Base-by-base conservation (phyloP, 2,329 filamentous ascomycete species). In the Epichloe sibirici region DNA sequence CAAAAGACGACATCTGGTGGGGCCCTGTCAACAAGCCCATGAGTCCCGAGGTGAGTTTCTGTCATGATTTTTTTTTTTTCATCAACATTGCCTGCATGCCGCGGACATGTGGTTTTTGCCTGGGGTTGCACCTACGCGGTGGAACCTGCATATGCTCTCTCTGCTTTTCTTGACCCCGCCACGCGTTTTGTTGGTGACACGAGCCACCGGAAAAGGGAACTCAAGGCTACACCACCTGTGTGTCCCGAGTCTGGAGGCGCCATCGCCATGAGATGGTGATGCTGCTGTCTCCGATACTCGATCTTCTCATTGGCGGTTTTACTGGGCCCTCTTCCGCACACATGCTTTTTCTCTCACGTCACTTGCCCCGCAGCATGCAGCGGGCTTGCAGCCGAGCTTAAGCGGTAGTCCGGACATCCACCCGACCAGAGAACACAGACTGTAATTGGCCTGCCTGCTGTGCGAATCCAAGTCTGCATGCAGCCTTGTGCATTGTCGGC, bases 11-110 rank as follows among this genome's bases (percentile, higher is more conserved):
- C 56, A 81, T 98, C 66, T 98, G 93, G 93, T 97, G 93, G 93
- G 93, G 93, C 65, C 91, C 93, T 53, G 93, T 98, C 62, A 98
- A 98, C 81, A 97, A 97, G 82, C 88, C 91, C 68, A 98, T 98
- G 93, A 85, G 82, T 61, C 82, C 90, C 63, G 90, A 97, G 71
- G 93, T 97, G 85, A 83, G 60, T 59, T 43, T 39, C 11, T 40
- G 12, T 21, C 21, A 42, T 55, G 17, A 17, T 52, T 34, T 34
- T 1, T 28, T 44, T 5, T 28, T 28, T 8, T 47, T 48, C 51
- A 42, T 55, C 50, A 25, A 9, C 7, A 15, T 45, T n/a, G 25
- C 44, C 31, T 43, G 45, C 45, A 52, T 47, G 25, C 13, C 25
- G 37, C 50, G 44, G 50, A 21, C 37, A 48, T 45, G 43, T 45